Conservation (phyloP, 1,139 yeast genomes). For the Blastobotrys proliferans region DNA sequence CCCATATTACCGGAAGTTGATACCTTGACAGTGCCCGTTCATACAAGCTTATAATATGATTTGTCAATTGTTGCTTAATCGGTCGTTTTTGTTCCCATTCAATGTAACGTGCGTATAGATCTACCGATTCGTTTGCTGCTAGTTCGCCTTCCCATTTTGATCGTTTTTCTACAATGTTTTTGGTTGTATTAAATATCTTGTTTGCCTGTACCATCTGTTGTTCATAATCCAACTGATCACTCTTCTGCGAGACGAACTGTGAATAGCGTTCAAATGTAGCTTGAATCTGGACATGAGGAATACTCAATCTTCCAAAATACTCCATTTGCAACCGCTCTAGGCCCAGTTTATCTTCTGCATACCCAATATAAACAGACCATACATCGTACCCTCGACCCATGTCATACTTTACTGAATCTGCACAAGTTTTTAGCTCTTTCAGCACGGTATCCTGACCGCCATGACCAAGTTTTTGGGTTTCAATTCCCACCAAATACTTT, state of each 20-base stretch:
- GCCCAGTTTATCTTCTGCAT: not conserved
- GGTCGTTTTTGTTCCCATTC: constrained; percentile 23
- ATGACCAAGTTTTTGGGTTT: too few species aligned
- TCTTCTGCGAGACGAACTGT: constrained; percentile 37
- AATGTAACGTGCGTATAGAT: constrained; percentile 32
- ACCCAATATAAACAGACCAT: not conserved
- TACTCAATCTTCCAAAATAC: constrained; percentile 38
- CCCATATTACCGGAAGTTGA: constrained; percentile 30
- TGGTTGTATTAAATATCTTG: constrained; percentile 36
- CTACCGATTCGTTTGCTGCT: constrained; percentile 9
- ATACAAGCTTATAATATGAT: constrained; percentile 21
- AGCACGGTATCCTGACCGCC: too few species aligned
- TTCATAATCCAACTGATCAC: constrained; percentile 37
- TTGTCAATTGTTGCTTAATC: constrained; percentile 15
- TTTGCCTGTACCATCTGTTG: constrained; percentile 41
- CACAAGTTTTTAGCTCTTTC: too few species aligned
- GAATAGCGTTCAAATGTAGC: constrained; percentile 46
- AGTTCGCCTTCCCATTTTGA: constrained; percentile 23
- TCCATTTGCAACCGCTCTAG: constrained; percentile 26
- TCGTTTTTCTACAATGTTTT: constrained; percentile 23
- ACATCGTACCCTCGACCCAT: not conserved
- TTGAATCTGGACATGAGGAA: constrained; percentile 44
- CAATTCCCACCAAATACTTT: too few species aligned
- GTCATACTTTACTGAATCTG: not conserved
- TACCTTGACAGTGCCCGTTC: constrained; percentile 23